Evolutionary conservation across 2,329 filamentous ascomycete genomes (phyloP).

Genomic region (Parasarocladium wereldwijsianum): DNA sequence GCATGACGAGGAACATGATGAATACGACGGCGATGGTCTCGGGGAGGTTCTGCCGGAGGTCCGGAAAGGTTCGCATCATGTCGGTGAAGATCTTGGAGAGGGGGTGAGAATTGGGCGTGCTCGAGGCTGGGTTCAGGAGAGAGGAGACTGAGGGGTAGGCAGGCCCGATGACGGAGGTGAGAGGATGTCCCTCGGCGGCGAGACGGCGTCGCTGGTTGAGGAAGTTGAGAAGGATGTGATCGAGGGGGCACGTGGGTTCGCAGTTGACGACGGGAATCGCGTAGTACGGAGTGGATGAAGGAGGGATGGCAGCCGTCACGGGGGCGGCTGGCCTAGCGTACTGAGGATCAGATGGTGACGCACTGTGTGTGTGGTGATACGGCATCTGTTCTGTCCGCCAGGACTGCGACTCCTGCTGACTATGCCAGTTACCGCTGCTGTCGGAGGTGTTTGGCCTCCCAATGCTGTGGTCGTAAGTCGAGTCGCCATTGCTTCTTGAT

Average conservation of each 20-base stretch:
- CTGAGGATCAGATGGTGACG: not conserved
- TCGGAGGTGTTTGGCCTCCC: too few species aligned
- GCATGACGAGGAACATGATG: slow-evolving; percentile 75
- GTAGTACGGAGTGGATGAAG: too few species aligned
- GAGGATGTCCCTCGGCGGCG: slow-evolving; percentile 47
- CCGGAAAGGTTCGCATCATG: slow-evolving; percentile 70
- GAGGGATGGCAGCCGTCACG: too few species aligned
- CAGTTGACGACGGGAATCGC: slow-evolving; percentile 39
- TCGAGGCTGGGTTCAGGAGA: slow-evolving; percentile 55
- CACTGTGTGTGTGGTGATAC: slow-evolving; percentile 1
- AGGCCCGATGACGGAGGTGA: slow-evolving; percentile 56
- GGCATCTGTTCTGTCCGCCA: not conserved
- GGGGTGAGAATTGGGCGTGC: slow-evolving; percentile 48
- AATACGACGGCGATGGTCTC: slow-evolving; percentile 74
- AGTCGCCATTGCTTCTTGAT: slow-evolving; percentile 39
- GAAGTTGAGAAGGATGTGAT: slow-evolving; percentile 68
- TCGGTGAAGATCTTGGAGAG: slow-evolving; percentile 77
- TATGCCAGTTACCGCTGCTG: too few species aligned
- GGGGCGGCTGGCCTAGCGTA: not conserved
- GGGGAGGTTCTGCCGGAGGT: slow-evolving; percentile 60
- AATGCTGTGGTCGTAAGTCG: slow-evolving; percentile 20
- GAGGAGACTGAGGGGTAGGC: slow-evolving; percentile 68
- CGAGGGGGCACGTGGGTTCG: slow-evolving; percentile 59
- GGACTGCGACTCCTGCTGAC: slow-evolving; percentile 3
- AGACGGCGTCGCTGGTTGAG: slow-evolving; percentile 53